phyloP scores from a whole-genome alignment of 2,329 filamentous ascomycete species.

The Botrytis byssoidea region DNA sequence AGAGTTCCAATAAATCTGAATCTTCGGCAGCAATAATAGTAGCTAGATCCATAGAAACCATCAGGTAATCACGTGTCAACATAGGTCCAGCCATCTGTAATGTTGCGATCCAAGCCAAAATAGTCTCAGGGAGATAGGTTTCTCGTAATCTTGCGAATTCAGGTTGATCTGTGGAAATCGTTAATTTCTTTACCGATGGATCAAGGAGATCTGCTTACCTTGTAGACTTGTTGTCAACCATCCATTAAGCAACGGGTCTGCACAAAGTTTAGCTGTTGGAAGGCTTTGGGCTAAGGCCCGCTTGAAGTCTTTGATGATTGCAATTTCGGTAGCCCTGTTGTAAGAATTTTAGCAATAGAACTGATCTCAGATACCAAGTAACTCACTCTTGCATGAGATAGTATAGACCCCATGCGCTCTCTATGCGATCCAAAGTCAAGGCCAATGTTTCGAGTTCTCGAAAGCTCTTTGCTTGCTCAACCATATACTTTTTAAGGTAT shows the following conservation, averaged over 20 bases:
- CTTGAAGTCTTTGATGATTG: slow-evolving; percentile 50
- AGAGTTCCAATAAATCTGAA: slow-evolving; percentile 63
- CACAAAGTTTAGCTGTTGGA: slow-evolving; percentile 53
- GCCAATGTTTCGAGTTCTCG: slow-evolving; percentile 69
- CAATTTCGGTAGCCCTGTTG: background rate
- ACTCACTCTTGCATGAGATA: slow-evolving; percentile 32
- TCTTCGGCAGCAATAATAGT: slow-evolving; percentile 69
- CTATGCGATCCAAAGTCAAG: slow-evolving; percentile 63
- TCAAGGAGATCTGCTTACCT: slow-evolving; percentile 22
- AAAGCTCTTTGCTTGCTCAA: slow-evolving; percentile 59
- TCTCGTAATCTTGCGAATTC: slow-evolving; percentile 67
- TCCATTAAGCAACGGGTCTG: slow-evolving; percentile 60
- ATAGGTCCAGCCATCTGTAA: slow-evolving; percentile 76
- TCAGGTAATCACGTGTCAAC: slow-evolving; percentile 71
- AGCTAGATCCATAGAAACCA: slow-evolving; percentile 85
- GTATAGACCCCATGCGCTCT: slow-evolving; percentile 52
- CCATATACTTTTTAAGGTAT: slow-evolving; percentile 40
- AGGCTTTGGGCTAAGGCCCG: slow-evolving; percentile 54
- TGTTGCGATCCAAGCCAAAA: slow-evolving; percentile 79
- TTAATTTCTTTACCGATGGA: slow-evolving; percentile 21
- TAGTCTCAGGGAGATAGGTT: slow-evolving; percentile 79
- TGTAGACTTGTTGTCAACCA: slow-evolving; percentile 52
- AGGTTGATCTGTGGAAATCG: slow-evolving; percentile 48
- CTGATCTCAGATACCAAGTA: background rate
- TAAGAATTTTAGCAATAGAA: background rate